phyloP scores from a whole-genome alignment of 2,329 filamentous ascomycete genomes.

The Mariannaea sp. region DNA sequence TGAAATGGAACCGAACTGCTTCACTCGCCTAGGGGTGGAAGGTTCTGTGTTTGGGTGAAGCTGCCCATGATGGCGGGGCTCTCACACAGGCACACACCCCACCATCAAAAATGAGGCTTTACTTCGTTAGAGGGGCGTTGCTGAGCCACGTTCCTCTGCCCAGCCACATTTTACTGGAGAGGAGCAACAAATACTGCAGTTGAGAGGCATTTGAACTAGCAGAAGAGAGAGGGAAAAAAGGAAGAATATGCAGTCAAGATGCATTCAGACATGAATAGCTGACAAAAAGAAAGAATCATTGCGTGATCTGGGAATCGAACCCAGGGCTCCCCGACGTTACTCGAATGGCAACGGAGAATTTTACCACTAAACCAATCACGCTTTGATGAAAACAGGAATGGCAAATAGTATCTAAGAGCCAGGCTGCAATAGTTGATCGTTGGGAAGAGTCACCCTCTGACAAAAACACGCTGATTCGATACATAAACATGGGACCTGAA shows the following conservation, averaged over 20 bases:
- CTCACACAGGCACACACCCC: constrained; percentile 24
- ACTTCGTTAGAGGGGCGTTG: neutral
- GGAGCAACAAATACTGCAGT: neutral
- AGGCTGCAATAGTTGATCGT: too few relatives aligned
- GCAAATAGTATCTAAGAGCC: neutral
- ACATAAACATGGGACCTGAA: too few relatives aligned
- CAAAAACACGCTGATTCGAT: too few relatives aligned
- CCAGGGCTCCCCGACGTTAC: constrained; percentile 30
- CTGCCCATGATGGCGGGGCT: constrained; percentile 37
- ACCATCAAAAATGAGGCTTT: constrained; percentile 21
- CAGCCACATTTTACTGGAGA: constrained; percentile 5
- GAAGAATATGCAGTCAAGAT: too few relatives aligned
- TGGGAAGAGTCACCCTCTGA: too few relatives aligned
- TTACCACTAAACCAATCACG: constrained; percentile 35
- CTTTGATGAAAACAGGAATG: neutral
- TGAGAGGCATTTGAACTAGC: neutral
- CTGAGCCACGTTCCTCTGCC: neutral
- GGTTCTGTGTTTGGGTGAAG: constrained; percentile 35
- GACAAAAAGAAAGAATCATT: neutral
- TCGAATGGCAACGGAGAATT: constrained; percentile 33
- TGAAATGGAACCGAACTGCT: neutral
- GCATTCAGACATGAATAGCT: too few relatives aligned
- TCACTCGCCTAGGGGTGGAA: constrained; percentile 27
- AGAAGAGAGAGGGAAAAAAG: constrained; percentile 3
- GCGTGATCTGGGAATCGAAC: constrained; percentile 35